Conservation (phyloP, 2,329 filamentous ascomycete genomes). For the Scedosporium minutisporum region DNA sequence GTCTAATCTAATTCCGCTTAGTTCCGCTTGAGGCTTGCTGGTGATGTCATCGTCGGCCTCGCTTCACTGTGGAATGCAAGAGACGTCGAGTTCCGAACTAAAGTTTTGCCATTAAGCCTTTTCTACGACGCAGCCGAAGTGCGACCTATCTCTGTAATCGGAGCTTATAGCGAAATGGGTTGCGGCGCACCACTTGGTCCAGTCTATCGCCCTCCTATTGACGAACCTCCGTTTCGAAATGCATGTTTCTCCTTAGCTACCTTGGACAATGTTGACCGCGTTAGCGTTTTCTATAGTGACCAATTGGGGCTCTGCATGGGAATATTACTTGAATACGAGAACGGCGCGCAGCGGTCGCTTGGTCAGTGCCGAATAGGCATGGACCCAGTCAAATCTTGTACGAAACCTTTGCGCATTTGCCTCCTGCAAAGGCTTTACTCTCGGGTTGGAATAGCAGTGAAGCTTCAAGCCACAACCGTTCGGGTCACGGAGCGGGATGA, state of each 20-base stretch:
- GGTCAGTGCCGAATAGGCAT: constrained; percentile 12
- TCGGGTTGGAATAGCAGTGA: background rate
- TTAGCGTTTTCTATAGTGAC: constrained; percentile 8
- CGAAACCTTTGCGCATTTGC: constrained; percentile 9
- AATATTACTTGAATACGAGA: constrained; percentile 10
- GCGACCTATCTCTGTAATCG: constrained; percentile 6
- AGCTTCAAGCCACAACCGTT: constrained; percentile 6
- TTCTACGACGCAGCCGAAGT: constrained; percentile 8
- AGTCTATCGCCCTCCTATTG: constrained; percentile 3
- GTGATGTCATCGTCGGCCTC: constrained; percentile 8
- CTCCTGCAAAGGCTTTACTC: constrained; percentile 1
- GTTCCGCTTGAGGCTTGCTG: constrained; percentile 11
- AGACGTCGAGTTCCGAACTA: constrained; percentile 7
- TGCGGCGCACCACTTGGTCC: background rate
- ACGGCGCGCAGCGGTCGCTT: constrained; percentile 10
- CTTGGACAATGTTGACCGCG: constrained; percentile 4
- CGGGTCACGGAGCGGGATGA: background rate
- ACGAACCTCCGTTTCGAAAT: constrained; percentile 5
- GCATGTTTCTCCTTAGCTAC: constrained; percentile 9
- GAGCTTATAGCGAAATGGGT: constrained; percentile 7
- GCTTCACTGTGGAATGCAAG: background rate
- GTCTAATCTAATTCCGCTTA: constrained; percentile 1
- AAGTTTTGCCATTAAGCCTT: constrained; percentile 4
- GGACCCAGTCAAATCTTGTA: constrained; percentile 7
- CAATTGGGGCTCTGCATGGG: constrained; percentile 8